These are phyloP conservation scores for Ramaria sp. DNA, from an alignment of 768 basidiomycete genomes.

Conservation along the genomic window DNA sequence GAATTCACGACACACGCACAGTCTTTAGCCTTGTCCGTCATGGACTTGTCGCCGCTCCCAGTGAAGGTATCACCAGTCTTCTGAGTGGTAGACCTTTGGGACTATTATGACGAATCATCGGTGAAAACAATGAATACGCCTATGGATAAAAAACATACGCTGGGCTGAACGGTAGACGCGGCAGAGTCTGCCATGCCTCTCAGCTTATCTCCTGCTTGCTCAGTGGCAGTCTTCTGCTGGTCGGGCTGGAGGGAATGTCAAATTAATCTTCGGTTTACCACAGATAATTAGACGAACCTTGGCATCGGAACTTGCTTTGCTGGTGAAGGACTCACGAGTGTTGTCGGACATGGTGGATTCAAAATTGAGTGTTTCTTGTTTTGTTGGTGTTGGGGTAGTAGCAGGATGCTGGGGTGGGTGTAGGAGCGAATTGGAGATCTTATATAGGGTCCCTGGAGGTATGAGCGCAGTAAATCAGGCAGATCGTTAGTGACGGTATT, in stretches of 20 bases:
- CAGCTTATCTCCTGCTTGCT: slow-evolving; percentile 37
- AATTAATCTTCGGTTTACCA: background rate
- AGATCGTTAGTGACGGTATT: too few relatives aligned
- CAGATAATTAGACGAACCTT: slow-evolving; percentile 27
- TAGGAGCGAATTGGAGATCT: too few relatives aligned
- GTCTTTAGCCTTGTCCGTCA: slow-evolving; percentile 38
- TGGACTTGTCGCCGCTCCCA: slow-evolving; percentile 30
- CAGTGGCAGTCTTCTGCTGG: slow-evolving; percentile 42
- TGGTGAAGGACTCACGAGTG: slow-evolving; percentile 45
- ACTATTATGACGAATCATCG: slow-evolving; percentile 24
- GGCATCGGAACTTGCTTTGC: slow-evolving; percentile 39
- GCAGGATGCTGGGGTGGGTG: too few relatives aligned
- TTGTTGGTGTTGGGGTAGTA: too few relatives aligned
- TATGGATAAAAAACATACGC: slow-evolving; percentile 21
- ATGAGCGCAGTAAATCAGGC: too few relatives aligned
- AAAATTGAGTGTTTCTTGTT: too few relatives aligned
- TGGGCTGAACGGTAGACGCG: slow-evolving; percentile 38
- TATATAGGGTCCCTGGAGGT: too few relatives aligned
- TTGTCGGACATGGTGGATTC: slow-evolving; percentile 39
- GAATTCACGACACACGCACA: background rate
- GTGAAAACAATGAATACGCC: background rate
- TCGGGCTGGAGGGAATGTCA: slow-evolving; percentile 32
- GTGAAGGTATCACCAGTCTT: slow-evolving; percentile 35
- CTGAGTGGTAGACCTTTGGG: slow-evolving; percentile 43
- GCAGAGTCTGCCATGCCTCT: slow-evolving; percentile 38